Evolutionary conservation across 2,329 filamentous ascomycete genomes (phyloP), one percentile per base, ranked within the genome.

Genomic region (Harringtonia aguacate): DNA sequence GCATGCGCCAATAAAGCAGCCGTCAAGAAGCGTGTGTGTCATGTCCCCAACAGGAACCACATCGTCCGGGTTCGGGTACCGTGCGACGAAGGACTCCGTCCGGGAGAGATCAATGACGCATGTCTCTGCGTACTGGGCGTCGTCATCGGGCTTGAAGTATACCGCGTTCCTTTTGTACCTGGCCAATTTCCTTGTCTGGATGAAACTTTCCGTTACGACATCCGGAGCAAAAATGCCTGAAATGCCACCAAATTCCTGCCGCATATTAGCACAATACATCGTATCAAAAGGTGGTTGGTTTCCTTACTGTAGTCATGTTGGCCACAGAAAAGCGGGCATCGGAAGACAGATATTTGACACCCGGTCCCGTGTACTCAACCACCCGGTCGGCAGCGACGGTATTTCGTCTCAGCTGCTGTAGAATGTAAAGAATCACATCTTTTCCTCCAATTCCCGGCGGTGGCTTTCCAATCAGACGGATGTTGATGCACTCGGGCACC

Each of bases 1-100:
- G 49, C 66, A 70, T 2, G 67, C 67, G 2, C 67, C 67, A 20
- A 70, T 69, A 50, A 70, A 70, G 42, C 59, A 61, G 2, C 66
- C 67, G 40, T 69, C 64, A 3, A 69, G 51, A 1, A 50, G 15
- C 33, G 55, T 60, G 1, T 53, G 56, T 2, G 47, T 51, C 13
- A 33, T 18, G n/a, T 63, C 58, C 1, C 50, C 50, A 1, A 69
- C 61, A 1, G 66, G 59, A 0, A 67, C 61, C 1, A 70, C 66
- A 34, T 69, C 57, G 46, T 70, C 66, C 5, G 65, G 65, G 3
- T 55, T 60, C 1, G 67, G 66, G 43, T 68, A 66, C 9, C 52
- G 51, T 5, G 67, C 65, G 15, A 69, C 50, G 27, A 60, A 65
- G 0, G 63, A 55, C 36, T 60, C 53, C 3, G 66, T 61, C 27